phyloP scores from a whole-genome alignment of 805 yeast species.

The Pichia scutulata region DNA sequence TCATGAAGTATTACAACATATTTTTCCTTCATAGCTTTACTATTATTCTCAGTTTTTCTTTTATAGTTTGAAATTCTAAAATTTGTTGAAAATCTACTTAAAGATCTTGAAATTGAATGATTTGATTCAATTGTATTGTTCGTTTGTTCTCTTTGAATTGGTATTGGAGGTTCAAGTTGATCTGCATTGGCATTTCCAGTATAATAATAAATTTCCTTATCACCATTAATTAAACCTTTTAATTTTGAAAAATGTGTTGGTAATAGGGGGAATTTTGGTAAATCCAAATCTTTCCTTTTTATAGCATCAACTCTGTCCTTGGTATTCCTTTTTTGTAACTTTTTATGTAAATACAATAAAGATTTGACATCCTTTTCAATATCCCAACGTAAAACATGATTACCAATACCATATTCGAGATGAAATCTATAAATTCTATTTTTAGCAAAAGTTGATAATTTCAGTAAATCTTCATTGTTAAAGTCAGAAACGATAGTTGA shows the following conservation, averaged over 20 bases:
- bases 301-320: slow-evolving; percentile 7
- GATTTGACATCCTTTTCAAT: slow-evolving; percentile 68
- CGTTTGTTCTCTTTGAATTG: background rate
- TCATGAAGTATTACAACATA: slow-evolving; percentile 5
- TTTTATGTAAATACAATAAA: slow-evolving; percentile 60
- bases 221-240: slow-evolving; percentile 5
- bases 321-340: slow-evolving; percentile 32
- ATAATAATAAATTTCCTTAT: background rate
- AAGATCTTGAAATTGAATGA: slow-evolving; percentile 2
- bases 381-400: slow-evolving; percentile 71
- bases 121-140: background rate
- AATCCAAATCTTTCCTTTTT: slow-evolving; percentile 20
- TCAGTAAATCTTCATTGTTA: slow-evolving; percentile 5
- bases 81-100: background rate
- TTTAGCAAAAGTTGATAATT: slow-evolving; percentile 16
- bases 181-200: background rate
- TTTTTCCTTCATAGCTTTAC: slow-evolving; percentile 2
- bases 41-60: background rate
- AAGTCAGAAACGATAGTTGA: background rate
- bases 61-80: background rate
- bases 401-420: slow-evolving; percentile 86
- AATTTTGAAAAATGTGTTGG: slow-evolving; percentile 5
- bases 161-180: background rate
- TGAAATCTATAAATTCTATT: slow-evolving; percentile 53
- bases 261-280: slow-evolving; percentile 33